phyloP scores from a whole-genome alignment of 805 yeast genomes.

The Nakazawaea wyomingensis region DNA sequence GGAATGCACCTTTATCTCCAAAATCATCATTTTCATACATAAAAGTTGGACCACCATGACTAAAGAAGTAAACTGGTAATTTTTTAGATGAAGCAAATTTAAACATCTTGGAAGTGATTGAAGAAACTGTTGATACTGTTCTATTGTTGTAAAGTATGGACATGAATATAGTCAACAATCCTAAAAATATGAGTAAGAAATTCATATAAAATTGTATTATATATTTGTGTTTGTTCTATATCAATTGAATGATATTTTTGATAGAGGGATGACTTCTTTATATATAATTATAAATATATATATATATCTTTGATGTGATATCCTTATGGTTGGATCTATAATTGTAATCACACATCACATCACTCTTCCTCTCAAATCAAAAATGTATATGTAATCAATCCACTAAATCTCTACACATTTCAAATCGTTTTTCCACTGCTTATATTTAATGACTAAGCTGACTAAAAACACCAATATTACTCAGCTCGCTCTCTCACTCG shows the following conservation, averaged over 20 bases:
- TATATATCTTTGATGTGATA: too few species aligned
- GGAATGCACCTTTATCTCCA: slow-evolving; percentile 57
- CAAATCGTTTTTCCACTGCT: too few species aligned
- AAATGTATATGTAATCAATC: too few species aligned
- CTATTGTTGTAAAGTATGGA: neutral
- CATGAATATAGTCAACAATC: neutral
- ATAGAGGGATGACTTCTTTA: too few species aligned
- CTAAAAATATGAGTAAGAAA: neutral
- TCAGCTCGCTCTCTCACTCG: too few species aligned
- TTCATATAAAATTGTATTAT: slow-evolving; percentile 8
- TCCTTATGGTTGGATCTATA: too few species aligned
- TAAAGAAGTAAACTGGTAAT: slow-evolving; percentile 59
- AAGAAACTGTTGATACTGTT: neutral
- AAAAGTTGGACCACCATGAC: slow-evolving; percentile 86
- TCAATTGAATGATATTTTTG: too few species aligned
- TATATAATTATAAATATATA: neutral
- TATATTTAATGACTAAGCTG: neutral
- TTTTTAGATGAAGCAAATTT: slow-evolving; percentile 18
- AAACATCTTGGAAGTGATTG: neutral
- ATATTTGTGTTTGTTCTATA: too few species aligned
- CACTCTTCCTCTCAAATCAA: too few species aligned
- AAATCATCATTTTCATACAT: slow-evolving; percentile 51
- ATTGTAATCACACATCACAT: too few species aligned
- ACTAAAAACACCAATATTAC: too few species aligned
- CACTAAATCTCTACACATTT: neutral